Percentiles rank a stretch among this genome's conserved stretches.
phyloP scores from a whole-genome alignment of 768 basidiomycete genomes.

The Podaxis rugospora region DNA sequence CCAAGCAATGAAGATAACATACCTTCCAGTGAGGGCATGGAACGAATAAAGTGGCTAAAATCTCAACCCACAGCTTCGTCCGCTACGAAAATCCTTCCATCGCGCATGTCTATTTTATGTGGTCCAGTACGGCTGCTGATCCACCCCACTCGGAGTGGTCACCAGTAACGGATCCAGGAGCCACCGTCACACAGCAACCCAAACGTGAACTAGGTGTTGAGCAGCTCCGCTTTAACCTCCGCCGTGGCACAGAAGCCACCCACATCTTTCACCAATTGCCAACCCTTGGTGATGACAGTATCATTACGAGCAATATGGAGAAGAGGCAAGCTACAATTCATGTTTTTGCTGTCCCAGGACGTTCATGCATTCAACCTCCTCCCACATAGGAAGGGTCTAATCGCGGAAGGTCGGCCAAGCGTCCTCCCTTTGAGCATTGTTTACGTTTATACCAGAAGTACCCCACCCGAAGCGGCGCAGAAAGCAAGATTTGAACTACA shows the following conservation, averaged over 20 bases:
- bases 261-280: background rate
- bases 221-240: too few species aligned
- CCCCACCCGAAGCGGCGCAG: slow-evolving; percentile 42
- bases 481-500: slow-evolving; percentile 45
- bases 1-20: background rate
- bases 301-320: background rate
- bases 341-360: background rate
- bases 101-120: too few species aligned
- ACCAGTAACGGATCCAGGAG: too few species aligned
- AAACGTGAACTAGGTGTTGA: too few species aligned
- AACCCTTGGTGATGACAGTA: too few species aligned
- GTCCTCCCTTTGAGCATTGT: background rate
- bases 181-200: too few species aligned
- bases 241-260: background rate
- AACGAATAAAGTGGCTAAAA: background rate
- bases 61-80: too few species aligned
- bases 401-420: background rate
- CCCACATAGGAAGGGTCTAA: slow-evolving; percentile 2
- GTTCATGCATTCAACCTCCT: background rate
- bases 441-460: slow-evolving; percentile 7
- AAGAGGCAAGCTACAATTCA: background rate
- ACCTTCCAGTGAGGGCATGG: background rate
- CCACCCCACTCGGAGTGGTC: too few species aligned
- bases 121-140: too few species aligned
- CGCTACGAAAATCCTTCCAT: too few species aligned